These are phyloP conservation scores for Schwanniomyces polymorphus DNA, from an alignment of 805 yeast species.

Conservation along the genomic window DNA sequence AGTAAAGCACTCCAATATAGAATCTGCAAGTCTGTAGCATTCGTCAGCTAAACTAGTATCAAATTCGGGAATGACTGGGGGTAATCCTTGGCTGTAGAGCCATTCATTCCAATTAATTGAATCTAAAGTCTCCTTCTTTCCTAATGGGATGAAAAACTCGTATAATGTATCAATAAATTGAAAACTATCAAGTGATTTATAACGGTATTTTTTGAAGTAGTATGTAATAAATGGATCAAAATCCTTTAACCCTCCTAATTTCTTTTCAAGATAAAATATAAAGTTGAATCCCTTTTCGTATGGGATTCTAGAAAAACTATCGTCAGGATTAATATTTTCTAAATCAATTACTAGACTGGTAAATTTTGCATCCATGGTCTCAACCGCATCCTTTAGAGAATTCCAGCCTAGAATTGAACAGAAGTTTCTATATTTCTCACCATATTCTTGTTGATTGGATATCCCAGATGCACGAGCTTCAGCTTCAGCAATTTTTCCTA, in stretches of 20 bases:
- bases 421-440: slow-evolving; percentile 32
- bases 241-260: slow-evolving; percentile 20
- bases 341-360: slow-evolving; percentile 24
- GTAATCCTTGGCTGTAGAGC: slow-evolving; percentile 27
- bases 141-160: slow-evolving; percentile 20
- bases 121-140: slow-evolving; percentile 19
- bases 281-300: slow-evolving; percentile 38
- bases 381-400: slow-evolving; percentile 23
- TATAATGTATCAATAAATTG: slow-evolving; percentile 26
- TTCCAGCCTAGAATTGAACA: slow-evolving; percentile 32
- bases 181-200: slow-evolving; percentile 24
- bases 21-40: slow-evolving; percentile 20
- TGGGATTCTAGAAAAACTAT: slow-evolving; percentile 31
- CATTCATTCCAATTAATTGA: slow-evolving; percentile 27
- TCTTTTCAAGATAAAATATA: slow-evolving; percentile 24
- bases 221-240: slow-evolving; percentile 29
- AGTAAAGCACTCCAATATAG: slow-evolving; percentile 16
- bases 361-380: slow-evolving; percentile 17
- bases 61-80: slow-evolving; percentile 23
- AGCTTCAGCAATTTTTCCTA: slow-evolving; percentile 27
- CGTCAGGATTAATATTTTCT: slow-evolving; percentile 25
- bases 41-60: slow-evolving; percentile 29
- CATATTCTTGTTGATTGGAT: slow-evolving; percentile 19
- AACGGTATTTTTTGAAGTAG: slow-evolving; percentile 27
- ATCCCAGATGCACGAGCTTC: slow-evolving; percentile 19